Evolutionary conservation across 2,329 filamentous ascomycete genomes (phyloP), one percentile per base, ranked within the genome.

Genomic region (Cercospora sesami): DNA sequence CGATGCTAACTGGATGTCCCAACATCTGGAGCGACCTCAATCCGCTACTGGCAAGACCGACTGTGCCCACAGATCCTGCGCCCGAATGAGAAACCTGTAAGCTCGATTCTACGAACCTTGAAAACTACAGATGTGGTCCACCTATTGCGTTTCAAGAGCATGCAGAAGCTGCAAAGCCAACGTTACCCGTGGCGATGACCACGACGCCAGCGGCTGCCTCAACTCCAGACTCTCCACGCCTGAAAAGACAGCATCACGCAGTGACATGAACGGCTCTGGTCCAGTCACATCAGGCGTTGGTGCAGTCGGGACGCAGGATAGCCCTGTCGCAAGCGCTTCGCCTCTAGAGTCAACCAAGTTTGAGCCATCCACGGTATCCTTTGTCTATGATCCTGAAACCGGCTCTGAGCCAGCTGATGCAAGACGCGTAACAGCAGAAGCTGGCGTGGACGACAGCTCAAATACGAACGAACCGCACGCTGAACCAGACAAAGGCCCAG

Each of bases 1-100:
- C 8, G 21, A 23, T 6, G n/a, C 45, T 14, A 5, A 14, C 14
- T 28, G 14, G 69, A 59, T 73, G 72, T 58, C 21, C 31, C 12
- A 72, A 71, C 7, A 74, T 72, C 31, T 74, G 71, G 68, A 68
- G 65, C 16, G 69, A 74, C 48, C 48, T 73, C 21, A 75, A 74
- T 53, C 73, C 73, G 5, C 9, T 70, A 5, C 63, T 74, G 3
- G 73, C 65, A 7, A 42, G 74, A 7, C 71, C 71, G n/a, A 73
- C 69, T 0, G 63, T 65, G 45, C 64, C 73, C 23, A 57, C 23
- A 21, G 66, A 73, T 4, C 3, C 72, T 16, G 68, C 51, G 2
- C 70, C 69, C 9, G 62, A 64, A 26, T 72, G 69, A 70, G 48
- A 55, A 6, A 69, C 67, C 1, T 74, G 72, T 53, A 57, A 51